Percentiles rank a stretch among this genome's conserved stretches.
Evolutionary conservation across 345 rosid genomes (phyloP).

Genomic region (Limnanthes douglasii): DNA sequence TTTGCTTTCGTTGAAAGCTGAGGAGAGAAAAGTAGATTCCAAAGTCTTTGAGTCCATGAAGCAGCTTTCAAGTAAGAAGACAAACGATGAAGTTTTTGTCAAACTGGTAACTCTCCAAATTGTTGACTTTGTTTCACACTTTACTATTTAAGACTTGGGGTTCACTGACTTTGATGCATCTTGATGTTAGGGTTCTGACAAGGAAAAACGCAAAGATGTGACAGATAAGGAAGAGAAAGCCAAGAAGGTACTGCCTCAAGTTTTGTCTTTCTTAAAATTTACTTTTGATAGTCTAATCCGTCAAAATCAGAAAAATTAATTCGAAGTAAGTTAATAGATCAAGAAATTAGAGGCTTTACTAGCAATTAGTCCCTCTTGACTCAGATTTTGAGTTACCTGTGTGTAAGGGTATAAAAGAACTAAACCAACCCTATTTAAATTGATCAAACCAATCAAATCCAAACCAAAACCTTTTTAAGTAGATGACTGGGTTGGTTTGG

Average conservation of each 20-base stretch:
- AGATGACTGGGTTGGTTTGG: too few relatives aligned
- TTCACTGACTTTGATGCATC: neutral
- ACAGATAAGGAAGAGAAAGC: slow-evolving; percentile 47
- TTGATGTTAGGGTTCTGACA: slow-evolving; percentile 36
- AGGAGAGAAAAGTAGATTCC: slow-evolving; percentile 52
- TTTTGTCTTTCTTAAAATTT: neutral
- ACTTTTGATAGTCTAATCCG: neutral
- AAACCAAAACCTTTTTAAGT: too few relatives aligned
- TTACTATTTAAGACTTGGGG: neutral
- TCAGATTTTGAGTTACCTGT: neutral
- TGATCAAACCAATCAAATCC: too few relatives aligned
- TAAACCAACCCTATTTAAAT: too few relatives aligned
- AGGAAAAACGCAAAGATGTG: slow-evolving; percentile 43
- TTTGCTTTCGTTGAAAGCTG: slow-evolving; percentile 30
- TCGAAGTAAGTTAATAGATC: too few relatives aligned
- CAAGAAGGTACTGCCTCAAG: slow-evolving; percentile 26
- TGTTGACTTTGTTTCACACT: neutral
- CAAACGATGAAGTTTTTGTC: slow-evolving; percentile 36
- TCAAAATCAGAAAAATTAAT: too few relatives aligned
- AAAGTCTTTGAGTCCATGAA: slow-evolving; percentile 55
- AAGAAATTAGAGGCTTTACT: too few relatives aligned
- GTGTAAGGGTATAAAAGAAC: neutral
- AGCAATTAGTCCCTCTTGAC: neutral
- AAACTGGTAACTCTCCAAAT: slow-evolving; percentile 29
- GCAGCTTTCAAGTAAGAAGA: slow-evolving; percentile 59